Evolutionary conservation across 2,329 filamentous ascomycete genomes (phyloP).

Genomic region (Aspergillus spinulosporus): DNA sequence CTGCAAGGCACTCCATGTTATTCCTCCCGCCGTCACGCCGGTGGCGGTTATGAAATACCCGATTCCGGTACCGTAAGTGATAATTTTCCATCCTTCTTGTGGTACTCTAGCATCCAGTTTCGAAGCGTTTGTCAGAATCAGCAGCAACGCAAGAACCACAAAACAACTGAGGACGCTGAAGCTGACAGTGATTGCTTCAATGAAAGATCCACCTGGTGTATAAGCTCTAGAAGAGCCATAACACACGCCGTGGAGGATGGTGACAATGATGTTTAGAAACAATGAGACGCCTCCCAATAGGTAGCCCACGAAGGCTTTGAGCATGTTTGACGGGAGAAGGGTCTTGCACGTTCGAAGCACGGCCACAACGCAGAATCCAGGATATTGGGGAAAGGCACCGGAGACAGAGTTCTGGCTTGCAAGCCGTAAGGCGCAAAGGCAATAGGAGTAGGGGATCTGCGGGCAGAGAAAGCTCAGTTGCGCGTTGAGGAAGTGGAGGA

Average conservation of each 20-base stretch:
- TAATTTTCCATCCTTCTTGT: conserved; percentile 23
- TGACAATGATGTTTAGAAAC: conserved; percentile 27
- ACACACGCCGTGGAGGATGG: conserved; percentile 33
- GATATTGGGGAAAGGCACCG: not conserved
- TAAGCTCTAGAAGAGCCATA: conserved; percentile 26
- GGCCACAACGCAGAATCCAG: not conserved
- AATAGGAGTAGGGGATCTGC: no score
- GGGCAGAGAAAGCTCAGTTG: not conserved
- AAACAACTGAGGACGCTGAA: conserved; percentile 31
- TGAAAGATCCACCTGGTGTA: conserved; percentile 17
- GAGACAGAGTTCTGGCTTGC: not conserved
- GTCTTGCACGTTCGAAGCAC: not conserved
- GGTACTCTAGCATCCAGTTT: conserved; percentile 13
- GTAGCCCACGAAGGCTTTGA: conserved; percentile 20
- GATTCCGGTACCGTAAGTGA: conserved; percentile 22
- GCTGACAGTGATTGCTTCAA: conserved; percentile 27
- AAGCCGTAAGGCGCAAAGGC: no score
- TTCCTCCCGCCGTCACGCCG: conserved; percentile 30
- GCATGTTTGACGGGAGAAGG: conserved; percentile 5
- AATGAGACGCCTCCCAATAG: conserved; percentile 28
- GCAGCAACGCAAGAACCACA: conserved; percentile 21
- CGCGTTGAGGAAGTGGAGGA: not conserved
- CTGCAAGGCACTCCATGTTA: conserved; percentile 25
- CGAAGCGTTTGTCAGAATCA: conserved; percentile 23
- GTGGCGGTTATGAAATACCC: conserved; percentile 31